A percentile compares a stretch with the other conserved stretches of the same genome.
These are phyloP conservation scores for Toxoplasma gondii DNA, from an alignment of 169 alveolate genomes.

Conservation along the genomic window DNA sequence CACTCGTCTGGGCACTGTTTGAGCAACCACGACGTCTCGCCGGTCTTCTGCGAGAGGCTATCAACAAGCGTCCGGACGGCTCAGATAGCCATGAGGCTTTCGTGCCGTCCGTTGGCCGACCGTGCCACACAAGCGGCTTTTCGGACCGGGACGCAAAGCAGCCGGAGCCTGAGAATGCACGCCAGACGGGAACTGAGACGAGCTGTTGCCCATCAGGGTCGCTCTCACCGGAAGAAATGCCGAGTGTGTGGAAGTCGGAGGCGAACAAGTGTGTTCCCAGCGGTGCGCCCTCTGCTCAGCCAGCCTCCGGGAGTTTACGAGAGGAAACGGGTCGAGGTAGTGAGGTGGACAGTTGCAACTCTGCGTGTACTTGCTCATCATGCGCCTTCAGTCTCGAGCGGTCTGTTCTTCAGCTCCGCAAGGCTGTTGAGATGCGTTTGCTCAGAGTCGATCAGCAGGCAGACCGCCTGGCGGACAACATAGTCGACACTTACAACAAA, in stretches of 20 bases:
- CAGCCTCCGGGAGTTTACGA: neutral
- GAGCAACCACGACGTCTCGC: slow-evolving; percentile 18
- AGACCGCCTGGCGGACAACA: neutral
- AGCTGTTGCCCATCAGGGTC: neutral
- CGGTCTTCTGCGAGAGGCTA: neutral
- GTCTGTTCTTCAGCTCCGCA: neutral
- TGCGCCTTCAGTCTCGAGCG: slow-evolving; percentile 17
- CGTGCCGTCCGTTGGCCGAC: neutral
- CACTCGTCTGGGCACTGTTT: slow-evolving; percentile 17
- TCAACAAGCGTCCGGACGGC: neutral
- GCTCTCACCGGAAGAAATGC: neutral
- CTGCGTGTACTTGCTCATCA: neutral
- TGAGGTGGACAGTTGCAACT: too few relatives aligned
- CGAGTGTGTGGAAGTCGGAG: too few relatives aligned
- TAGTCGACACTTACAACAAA: neutral
- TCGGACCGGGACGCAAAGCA: neutral
- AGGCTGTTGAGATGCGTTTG: neutral
- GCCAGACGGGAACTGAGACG: neutral
- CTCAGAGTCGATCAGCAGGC: neutral
- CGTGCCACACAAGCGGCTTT: neutral
- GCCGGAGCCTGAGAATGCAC: neutral
- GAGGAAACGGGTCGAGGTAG: too few relatives aligned
- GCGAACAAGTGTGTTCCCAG: neutral
- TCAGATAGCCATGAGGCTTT: neutral
- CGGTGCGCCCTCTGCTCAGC: neutral